Evolutionary conservation across 768 basidiomycete genomes (phyloP).

Genomic region (Pulveroboletus sp.): DNA sequence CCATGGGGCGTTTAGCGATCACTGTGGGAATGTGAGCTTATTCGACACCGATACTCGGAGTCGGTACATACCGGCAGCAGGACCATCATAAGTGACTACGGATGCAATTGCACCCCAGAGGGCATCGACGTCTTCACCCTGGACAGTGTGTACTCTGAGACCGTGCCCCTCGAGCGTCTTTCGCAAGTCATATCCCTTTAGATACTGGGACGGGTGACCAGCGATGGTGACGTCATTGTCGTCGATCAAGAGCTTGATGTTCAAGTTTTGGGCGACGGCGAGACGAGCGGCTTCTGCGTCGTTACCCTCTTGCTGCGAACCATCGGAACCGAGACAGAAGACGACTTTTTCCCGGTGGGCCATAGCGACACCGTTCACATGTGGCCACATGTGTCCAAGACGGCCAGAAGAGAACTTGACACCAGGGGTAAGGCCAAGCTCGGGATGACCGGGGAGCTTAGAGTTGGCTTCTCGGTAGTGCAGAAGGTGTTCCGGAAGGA

Average conservation of each 20-base stretch:
- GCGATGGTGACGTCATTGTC: slow-evolving; percentile 92
- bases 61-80: slow-evolving; percentile 59
- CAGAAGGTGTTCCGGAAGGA: slow-evolving; percentile 73
- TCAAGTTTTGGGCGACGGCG: slow-evolving; percentile 77
- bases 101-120: slow-evolving; percentile 66
- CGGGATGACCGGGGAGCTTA: slow-evolving; percentile 85
- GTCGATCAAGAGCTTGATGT: slow-evolving; percentile 84
- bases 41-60: neutral
- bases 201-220: slow-evolving; percentile 85
- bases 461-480: slow-evolving; percentile 85
- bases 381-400: slow-evolving; percentile 86
- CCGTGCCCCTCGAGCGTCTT: slow-evolving; percentile 81
- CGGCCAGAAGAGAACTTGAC: slow-evolving; percentile 93
- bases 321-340: slow-evolving; percentile 85
- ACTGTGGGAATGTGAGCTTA: slow-evolving; percentile 38
- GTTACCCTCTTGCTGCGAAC: slow-evolving; percentile 89
- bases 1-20: slow-evolving; percentile 65
- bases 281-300: slow-evolving; percentile 87
- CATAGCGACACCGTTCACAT: slow-evolving; percentile 81
- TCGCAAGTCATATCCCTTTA: slow-evolving; percentile 68
- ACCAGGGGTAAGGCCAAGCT: slow-evolving; percentile 86
- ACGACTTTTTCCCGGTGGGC: slow-evolving; percentile 74
- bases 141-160: slow-evolving; percentile 64
- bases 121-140: slow-evolving; percentile 77
- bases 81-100: slow-evolving; percentile 60